Evolutionary conservation across 2,329 filamentous ascomycete species (phyloP).

Genomic region (Chrysoporthe austroafricana): DNA sequence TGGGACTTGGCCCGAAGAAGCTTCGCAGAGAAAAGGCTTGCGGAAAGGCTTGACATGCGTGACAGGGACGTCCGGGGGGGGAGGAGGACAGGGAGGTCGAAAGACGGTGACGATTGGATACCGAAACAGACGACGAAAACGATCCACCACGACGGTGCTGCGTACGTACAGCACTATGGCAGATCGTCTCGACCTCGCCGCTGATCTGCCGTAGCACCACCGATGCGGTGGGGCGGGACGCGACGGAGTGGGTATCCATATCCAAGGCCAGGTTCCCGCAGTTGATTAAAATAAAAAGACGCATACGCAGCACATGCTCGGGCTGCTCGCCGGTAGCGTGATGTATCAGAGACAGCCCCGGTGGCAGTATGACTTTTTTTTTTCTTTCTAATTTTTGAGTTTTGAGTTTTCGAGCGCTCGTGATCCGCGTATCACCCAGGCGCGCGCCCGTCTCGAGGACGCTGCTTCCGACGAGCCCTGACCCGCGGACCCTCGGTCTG

Average conservation of each 20-base stretch:
- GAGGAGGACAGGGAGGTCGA: not conserved
- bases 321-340: too few relatives aligned
- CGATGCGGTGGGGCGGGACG: not conserved
- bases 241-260: not conserved
- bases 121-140: not conserved
- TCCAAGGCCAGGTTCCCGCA: not conserved
- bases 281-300: not conserved
- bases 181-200: conserved; percentile 11
- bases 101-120: conserved; percentile 4
- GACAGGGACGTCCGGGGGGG: not conserved
- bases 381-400: too few relatives aligned
- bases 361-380: not conserved
- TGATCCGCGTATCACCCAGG: not conserved
- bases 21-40: conserved; percentile 8
- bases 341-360: not conserved
- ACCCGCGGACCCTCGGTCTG: not conserved
- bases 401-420: not conserved
- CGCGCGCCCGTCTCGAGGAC: not conserved
- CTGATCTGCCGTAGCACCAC: not conserved
- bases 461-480: not conserved
- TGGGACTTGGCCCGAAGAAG: conserved; percentile 9
- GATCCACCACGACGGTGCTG: conserved; percentile 9
- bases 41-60: not conserved
- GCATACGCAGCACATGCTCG: not conserved
- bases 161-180: not conserved